Evolutionary conservation across 2,329 filamentous ascomycete species (phyloP).

Genomic region (Diaporthe capsici): DNA sequence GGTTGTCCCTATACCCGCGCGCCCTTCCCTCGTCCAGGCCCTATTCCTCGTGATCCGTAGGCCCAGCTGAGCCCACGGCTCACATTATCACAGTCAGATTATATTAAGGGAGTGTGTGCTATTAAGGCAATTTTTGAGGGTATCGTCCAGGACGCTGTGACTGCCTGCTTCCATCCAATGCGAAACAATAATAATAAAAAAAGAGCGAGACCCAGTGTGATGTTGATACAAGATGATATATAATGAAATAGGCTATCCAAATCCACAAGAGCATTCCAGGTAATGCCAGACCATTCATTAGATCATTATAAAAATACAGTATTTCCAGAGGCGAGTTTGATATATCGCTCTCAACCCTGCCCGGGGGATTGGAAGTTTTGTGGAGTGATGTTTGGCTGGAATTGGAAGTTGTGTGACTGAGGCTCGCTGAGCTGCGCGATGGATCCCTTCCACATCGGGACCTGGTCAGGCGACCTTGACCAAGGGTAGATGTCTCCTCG

Average conservation of each 20-base stretch:
- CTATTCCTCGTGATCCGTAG: background rate
- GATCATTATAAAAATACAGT: conserved; percentile 28
- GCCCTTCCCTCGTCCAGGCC: background rate
- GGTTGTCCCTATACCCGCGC: background rate
- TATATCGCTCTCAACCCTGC: conserved; percentile 7
- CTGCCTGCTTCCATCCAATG: conserved; percentile 27
- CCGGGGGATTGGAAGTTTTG: conserved; percentile 54
- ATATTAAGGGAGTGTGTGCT: conserved; percentile 30
- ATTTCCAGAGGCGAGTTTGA: background rate
- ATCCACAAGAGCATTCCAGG: conserved; percentile 6
- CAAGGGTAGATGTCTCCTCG: conserved; percentile 54
- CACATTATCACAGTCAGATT: conserved; percentile 19
- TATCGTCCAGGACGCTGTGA: conserved; percentile 31
- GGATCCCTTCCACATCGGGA: conserved; percentile 35
- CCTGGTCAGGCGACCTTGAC: conserved; percentile 39
- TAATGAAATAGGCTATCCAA: background rate
- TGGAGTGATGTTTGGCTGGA: conserved; percentile 61
- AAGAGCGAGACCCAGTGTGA: background rate
- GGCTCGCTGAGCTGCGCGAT: conserved; percentile 46
- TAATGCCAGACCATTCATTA: conserved; percentile 24
- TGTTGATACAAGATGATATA: conserved; percentile 17
- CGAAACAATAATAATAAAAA: background rate
- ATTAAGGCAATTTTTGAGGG: conserved; percentile 31
- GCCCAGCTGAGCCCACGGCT: conserved; percentile 1
- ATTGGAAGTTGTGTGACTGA: conserved; percentile 60